These are phyloP conservation scores for Neofusicoccum sp. DNA, from an alignment of 2,329 filamentous ascomycete genomes.

Conservation along the genomic window DNA sequence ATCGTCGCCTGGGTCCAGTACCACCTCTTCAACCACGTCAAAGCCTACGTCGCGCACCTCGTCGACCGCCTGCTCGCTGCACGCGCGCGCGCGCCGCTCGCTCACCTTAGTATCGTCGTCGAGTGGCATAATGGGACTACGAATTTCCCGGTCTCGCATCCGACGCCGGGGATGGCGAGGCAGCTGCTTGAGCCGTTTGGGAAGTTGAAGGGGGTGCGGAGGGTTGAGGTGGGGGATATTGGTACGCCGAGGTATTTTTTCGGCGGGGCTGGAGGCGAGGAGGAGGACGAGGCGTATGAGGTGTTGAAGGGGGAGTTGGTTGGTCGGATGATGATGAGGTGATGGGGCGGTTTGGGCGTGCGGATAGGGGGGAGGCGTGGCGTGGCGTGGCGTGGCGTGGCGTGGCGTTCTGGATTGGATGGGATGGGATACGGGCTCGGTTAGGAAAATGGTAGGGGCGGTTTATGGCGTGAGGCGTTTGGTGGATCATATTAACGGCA, in stretches of 20 bases:
- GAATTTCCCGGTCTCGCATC: slow-evolving; percentile 1
- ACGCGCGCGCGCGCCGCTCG: neutral
- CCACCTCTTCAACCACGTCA: neutral
- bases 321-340: neutral
- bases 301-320: slow-evolving; percentile 5
- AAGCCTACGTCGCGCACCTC: neutral
- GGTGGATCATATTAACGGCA: no score
- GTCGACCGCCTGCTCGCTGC: neutral
- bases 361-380: no score
- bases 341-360: neutral
- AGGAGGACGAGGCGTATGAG: slow-evolving; percentile 1
- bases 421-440: no score
- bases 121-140: slow-evolving; percentile 16
- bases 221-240: neutral
- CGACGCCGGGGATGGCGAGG: neutral
- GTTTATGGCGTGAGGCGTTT: no score
- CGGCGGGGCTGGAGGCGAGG: neutral
- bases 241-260: slow-evolving; percentile 9
- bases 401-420: neutral
- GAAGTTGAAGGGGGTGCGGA: neutral
- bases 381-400: neutral
- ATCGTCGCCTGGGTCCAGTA: slow-evolving; percentile 8
- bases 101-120: neutral
- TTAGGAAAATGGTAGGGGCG: no score
- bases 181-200: slow-evolving; percentile 8